phyloP scores from a whole-genome alignment of 495 filamentous ascomycete genomes.

The Neurospora tetraspora region DNA sequence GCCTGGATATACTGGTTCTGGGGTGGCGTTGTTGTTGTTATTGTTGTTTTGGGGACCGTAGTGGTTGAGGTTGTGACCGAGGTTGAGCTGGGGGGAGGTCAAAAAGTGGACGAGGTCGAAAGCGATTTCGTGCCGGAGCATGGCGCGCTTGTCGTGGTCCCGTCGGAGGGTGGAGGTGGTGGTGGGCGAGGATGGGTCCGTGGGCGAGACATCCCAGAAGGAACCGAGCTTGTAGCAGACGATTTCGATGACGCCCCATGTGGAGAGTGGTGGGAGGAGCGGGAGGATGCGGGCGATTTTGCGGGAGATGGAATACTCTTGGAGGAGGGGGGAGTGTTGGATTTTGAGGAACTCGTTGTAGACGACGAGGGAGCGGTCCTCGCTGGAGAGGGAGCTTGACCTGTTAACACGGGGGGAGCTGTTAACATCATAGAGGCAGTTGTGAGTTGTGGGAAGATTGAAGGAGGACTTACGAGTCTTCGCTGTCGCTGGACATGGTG shows the following conservation, averaged over 20 bases:
- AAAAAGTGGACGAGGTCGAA: constrained; percentile 1
- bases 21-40: neutral
- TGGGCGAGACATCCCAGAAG: neutral
- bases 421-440: neutral
- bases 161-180: neutral
- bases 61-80: neutral
- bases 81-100: neutral
- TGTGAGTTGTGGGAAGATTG: neutral
- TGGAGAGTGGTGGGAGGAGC: constrained; percentile 1
- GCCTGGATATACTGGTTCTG: neutral
- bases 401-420: neutral
- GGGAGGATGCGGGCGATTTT: constrained; percentile 1
- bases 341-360: constrained; percentile 9
- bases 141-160: constrained; percentile 2
- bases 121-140: constrained; percentile 7
- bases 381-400: neutral
- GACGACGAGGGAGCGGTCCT: neutral
- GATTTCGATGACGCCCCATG: constrained; percentile 8
- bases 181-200: neutral
- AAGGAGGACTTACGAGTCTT: neutral
- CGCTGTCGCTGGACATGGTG: neutral
- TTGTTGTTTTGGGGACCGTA: too few relatives aligned
- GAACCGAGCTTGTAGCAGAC: constrained; percentile 8
- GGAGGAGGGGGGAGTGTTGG: neutral
- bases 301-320: constrained; percentile 2